Evolutionary conservation across 345 rosid genomes (phyloP).

Genomic region (Nephelium lappaceum): DNA sequence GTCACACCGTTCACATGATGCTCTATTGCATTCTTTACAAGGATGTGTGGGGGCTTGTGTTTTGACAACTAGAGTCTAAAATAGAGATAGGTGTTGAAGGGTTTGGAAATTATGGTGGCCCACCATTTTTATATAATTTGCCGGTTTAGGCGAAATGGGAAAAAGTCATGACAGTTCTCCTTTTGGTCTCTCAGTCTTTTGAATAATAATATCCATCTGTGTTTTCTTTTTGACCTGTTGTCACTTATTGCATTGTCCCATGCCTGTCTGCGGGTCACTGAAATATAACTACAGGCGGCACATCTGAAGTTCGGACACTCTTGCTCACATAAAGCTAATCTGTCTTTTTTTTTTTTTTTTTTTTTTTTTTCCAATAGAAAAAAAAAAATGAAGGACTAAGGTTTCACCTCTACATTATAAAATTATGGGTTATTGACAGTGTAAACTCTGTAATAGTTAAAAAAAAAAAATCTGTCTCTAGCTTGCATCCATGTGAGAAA

Average conservation of each 20-base stretch:
- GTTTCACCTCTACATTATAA: too few relatives aligned
- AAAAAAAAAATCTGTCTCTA: too few relatives aligned
- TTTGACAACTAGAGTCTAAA: conserved; percentile 19
- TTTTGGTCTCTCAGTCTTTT: neutral
- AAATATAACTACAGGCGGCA: neutral
- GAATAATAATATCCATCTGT: neutral
- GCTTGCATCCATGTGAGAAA: too few relatives aligned
- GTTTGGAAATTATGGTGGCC: conserved; percentile 1
- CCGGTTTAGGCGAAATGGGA: neutral
- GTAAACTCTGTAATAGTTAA: too few relatives aligned
- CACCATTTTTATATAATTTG: neutral
- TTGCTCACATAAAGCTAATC: neutral
- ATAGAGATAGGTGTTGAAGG: neutral
- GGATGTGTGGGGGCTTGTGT: conserved; percentile 28
- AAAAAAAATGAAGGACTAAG: too few relatives aligned
- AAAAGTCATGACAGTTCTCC: neutral
- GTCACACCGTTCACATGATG: conserved; percentile 32
- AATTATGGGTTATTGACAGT: too few relatives aligned
- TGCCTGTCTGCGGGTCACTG: neutral
- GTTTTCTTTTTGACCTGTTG: neutral
- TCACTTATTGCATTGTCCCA: neutral
- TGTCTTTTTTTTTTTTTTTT: neutral
- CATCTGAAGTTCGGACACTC: neutral
- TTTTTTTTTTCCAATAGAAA: too few relatives aligned
- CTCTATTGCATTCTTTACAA: neutral